Conservation (phyloP, 495 filamentous ascomycete genomes). For the Penicillium pulvis region DNA sequence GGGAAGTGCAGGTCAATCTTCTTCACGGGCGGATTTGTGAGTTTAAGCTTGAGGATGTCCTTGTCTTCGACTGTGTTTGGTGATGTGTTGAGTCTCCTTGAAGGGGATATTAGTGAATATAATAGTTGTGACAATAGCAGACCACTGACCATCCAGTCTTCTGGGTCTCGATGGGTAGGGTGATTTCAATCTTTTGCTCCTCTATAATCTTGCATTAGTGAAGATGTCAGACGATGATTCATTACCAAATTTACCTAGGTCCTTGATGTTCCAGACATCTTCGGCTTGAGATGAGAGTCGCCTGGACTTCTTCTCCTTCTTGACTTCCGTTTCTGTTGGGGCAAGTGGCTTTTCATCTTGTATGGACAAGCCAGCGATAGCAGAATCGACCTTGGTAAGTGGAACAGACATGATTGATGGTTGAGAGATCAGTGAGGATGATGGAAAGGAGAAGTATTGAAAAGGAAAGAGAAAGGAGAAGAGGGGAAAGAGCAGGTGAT, state of each 20-base stretch:
- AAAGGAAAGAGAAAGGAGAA: slow-evolving; percentile 27
- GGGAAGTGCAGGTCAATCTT: slow-evolving; percentile 91
- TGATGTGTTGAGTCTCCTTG: slow-evolving; percentile 89
- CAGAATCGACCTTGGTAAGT: slow-evolving; percentile 84
- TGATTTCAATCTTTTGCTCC: slow-evolving; percentile 69
- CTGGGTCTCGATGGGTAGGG: slow-evolving; percentile 86
- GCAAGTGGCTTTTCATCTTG: slow-evolving; percentile 57
- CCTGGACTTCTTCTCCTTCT: slow-evolving; percentile 54
- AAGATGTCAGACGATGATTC: neutral
- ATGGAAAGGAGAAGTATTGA: slow-evolving; percentile 15
- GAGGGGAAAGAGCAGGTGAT: slow-evolving; percentile 39
- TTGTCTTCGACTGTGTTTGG: slow-evolving; percentile 75
- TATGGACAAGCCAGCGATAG: slow-evolving; percentile 74
- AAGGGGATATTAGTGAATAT: neutral
- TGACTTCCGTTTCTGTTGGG: slow-evolving; percentile 23
- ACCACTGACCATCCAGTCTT: slow-evolving; percentile 79
- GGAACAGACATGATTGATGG: slow-evolving; percentile 63
- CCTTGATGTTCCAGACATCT: slow-evolving; percentile 79
- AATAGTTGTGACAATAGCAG: neutral
- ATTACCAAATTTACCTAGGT: slow-evolving; percentile 70
- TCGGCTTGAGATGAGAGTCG: slow-evolving; percentile 66
- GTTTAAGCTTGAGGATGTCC: slow-evolving; percentile 75
- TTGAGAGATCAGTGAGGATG: slow-evolving; percentile 18
- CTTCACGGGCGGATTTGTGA: slow-evolving; percentile 81
- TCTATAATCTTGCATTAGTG: slow-evolving; percentile 53